phyloP scores from a whole-genome alignment of 2,329 filamentous ascomycete genomes.

The Berkeleyomyces basicola region DNA sequence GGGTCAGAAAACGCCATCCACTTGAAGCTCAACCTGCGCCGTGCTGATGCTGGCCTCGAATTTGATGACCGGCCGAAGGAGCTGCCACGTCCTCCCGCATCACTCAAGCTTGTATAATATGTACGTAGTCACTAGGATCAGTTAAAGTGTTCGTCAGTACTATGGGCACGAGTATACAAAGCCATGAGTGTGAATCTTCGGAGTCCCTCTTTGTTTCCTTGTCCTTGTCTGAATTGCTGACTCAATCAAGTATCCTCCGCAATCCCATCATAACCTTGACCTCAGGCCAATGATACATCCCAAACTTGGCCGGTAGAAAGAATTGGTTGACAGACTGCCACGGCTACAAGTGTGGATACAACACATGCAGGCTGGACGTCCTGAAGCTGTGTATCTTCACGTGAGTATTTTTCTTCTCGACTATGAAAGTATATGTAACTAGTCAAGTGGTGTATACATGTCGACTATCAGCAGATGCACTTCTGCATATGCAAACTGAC shows the following conservation, averaged over 20 bases:
- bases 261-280: neutral
- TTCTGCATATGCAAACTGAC: too few relatives aligned
- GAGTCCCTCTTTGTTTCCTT: neutral
- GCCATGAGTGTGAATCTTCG: neutral
- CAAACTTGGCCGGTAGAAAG: neutral
- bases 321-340: conserved; percentile 7
- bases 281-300: too few relatives aligned
- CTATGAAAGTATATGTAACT: too few relatives aligned
- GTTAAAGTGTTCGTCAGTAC: too few relatives aligned
- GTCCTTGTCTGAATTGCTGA: too few relatives aligned
- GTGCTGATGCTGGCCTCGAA: neutral
- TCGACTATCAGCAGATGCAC: too few relatives aligned
- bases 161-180: neutral
- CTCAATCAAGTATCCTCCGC: neutral
- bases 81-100: neutral
- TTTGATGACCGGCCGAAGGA: neutral
- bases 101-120: neutral
- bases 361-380: neutral
- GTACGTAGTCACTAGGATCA: too few relatives aligned
- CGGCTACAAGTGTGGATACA: neutral
- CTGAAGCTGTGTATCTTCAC: too few relatives aligned
- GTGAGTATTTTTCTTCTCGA: too few relatives aligned
- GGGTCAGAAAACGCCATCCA: neutral
- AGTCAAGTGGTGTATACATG: too few relatives aligned
- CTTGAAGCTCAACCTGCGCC: neutral